Percentiles rank a stretch among this genome's conserved stretches.
Evolutionary conservation across 495 filamentous ascomycete species (phyloP).

Genomic region (Aspergillus saccharolyticus): DNA sequence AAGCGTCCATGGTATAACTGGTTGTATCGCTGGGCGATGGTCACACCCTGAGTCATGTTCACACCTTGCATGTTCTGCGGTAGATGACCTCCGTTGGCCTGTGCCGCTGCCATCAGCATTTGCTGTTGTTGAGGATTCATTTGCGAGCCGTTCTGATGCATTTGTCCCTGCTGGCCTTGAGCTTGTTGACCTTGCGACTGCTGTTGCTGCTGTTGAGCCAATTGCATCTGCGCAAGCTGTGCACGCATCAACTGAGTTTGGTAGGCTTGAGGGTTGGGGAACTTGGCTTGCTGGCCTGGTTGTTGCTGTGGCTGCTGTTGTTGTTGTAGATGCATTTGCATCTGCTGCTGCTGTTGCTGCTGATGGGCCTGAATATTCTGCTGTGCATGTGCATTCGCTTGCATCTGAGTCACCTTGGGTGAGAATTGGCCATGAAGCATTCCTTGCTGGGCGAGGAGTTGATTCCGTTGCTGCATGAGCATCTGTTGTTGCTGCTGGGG

Average conservation of each 20-base stretch:
- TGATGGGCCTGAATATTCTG: conserved; percentile 50
- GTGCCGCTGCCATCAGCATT: conserved; percentile 38
- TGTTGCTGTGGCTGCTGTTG: conserved; percentile 36
- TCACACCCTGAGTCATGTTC: conserved; percentile 25
- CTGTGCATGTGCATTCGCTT: conserved; percentile 46
- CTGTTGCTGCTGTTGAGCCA: conserved; percentile 35
- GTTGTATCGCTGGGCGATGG: conserved; percentile 32
- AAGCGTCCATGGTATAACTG: conserved; percentile 38
- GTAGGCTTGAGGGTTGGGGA: conserved; percentile 43
- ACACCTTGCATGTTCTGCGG: conserved; percentile 29
- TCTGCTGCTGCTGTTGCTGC: conserved; percentile 33
- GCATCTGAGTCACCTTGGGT: conserved; percentile 40
- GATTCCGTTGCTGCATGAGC: conserved; percentile 45
- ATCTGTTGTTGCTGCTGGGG: conserved; percentile 45
- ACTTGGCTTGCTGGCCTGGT: conserved; percentile 29
- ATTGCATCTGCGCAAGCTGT: conserved; percentile 39
- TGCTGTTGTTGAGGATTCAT: conserved; percentile 39
- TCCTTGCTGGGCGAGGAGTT: conserved; percentile 44
- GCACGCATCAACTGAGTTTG: conserved; percentile 41
- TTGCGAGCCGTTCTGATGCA: conserved; percentile 32
- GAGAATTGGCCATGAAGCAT: conserved; percentile 40
- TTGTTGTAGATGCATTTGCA: conserved; percentile 30
- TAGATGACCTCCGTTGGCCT: conserved; percentile 38
- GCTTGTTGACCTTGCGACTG: conserved; percentile 18
- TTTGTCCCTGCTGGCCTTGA: conserved; percentile 31